phyloP scores from a whole-genome alignment of 164 flowering plant species.

The Chimonanthus salicifolius region DNA sequence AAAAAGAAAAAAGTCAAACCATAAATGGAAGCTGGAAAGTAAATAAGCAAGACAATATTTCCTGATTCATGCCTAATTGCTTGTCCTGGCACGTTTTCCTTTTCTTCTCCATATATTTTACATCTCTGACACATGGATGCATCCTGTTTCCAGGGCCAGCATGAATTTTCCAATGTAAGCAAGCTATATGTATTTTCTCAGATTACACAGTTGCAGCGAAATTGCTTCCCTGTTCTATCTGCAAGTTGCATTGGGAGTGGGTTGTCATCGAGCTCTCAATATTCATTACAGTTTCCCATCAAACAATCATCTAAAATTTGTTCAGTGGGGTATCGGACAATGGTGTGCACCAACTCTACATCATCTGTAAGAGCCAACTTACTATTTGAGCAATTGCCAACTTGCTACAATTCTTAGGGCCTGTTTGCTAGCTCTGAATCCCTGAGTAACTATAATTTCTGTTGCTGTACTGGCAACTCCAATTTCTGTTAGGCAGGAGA shows the following conservation, averaged over 20 bases:
- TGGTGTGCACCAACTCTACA: constrained; percentile 32
- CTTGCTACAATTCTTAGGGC: background rate
- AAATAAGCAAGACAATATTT: no score
- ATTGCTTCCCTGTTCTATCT: constrained; percentile 8
- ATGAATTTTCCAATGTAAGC: constrained; percentile 8
- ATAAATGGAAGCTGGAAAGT: no score
- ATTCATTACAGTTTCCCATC: constrained; percentile 19
- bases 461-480: background rate
- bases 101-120: no score
- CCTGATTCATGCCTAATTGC: no score
- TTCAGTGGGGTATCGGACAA: constrained; percentile 20
- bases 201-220: background rate
- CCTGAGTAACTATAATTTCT: background rate
- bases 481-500: background rate
- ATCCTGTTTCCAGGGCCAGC: background rate
- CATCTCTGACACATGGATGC: no score
- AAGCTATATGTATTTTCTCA: constrained; percentile 9
- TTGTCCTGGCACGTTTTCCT: no score
- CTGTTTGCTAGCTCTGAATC: background rate
- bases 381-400: background rate
- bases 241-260: constrained; percentile 8
- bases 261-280: constrained; percentile 21
- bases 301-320: constrained; percentile 14
- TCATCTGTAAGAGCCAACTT: constrained; percentile 25
- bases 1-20: no score